These are phyloP conservation scores for Tetraselmis striata DNA, from an alignment of 139 green algal species.

Conservation along the genomic window DNA sequence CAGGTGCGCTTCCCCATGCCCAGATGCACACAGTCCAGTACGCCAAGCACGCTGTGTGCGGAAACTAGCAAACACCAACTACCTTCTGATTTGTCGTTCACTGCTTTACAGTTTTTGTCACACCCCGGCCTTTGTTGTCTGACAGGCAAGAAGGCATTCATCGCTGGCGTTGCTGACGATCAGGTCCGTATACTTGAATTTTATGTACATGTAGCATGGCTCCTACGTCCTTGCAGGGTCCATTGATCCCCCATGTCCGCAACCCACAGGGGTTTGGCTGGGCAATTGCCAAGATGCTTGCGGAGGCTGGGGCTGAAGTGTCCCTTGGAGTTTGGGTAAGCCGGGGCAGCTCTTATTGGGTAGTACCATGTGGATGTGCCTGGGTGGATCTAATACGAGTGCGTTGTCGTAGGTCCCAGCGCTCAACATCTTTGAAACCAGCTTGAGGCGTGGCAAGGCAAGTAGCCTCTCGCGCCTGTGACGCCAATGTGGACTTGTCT, in stretches of 20 bases:
- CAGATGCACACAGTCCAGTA: too few relatives aligned
- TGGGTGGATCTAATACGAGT: too few relatives aligned
- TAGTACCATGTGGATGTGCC: too few relatives aligned
- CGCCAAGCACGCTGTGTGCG: too few relatives aligned
- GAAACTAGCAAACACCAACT: too few relatives aligned
- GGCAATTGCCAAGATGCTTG: slow-evolving; percentile 92
- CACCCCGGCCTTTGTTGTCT: too few relatives aligned
- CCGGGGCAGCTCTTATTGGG: not conserved
- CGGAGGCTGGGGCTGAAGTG: slow-evolving; percentile 90
- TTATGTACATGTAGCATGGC: slow-evolving; percentile 4
- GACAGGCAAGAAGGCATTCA: slow-evolving; percentile 96
- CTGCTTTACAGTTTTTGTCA: too few relatives aligned
- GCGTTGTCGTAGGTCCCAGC: slow-evolving; percentile 64
- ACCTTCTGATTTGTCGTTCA: too few relatives aligned
- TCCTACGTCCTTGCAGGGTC: slow-evolving; percentile 1
- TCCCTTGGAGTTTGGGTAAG: slow-evolving; percentile 95
- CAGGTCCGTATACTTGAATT: slow-evolving; percentile 57
- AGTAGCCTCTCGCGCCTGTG: too few relatives aligned
- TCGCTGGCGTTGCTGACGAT: slow-evolving; percentile 97
- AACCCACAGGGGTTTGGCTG: slow-evolving; percentile 81
- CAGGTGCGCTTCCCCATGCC: too few relatives aligned
- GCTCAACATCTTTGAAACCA: slow-evolving; percentile 94
- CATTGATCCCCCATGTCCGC: not conserved
- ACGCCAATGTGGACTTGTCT: too few relatives aligned
- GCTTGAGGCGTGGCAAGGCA: slow-evolving; percentile 73